These are phyloP conservation scores for Epichloe amarillans DNA, from an alignment of 2,329 filamentous ascomycete species.

Conservation along the genomic window DNA sequence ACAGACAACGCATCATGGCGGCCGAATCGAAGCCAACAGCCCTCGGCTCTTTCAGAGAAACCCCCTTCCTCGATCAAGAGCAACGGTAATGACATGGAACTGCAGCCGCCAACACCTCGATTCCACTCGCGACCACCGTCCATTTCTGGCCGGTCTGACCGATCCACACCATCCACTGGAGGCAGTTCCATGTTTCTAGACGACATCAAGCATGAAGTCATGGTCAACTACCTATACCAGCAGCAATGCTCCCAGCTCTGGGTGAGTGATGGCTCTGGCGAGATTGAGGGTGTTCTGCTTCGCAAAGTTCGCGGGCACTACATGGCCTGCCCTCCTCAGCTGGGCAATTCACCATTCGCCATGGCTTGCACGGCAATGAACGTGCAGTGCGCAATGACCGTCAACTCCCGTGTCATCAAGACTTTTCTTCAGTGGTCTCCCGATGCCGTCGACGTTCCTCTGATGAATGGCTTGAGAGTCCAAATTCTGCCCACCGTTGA, in stretches of 20 bases:
- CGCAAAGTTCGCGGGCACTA: conserved; percentile 56
- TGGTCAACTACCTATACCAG: conserved; percentile 73
- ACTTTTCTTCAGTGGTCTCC: conserved; percentile 63
- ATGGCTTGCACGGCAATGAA: conserved; percentile 55
- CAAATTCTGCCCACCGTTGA: conserved; percentile 62
- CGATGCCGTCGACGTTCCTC: conserved; percentile 58
- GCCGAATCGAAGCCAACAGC: conserved; percentile 12
- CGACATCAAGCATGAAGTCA: conserved; percentile 68
- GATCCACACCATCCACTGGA: conserved; percentile 23
- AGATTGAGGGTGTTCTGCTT: conserved; percentile 59
- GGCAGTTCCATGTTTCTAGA: conserved; percentile 46
- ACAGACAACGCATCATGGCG: conserved; percentile 10
- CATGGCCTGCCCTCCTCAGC: conserved; percentile 56
- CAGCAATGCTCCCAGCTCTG: conserved; percentile 64
- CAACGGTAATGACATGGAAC: conserved; percentile 30
- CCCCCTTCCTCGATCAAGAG: conserved; percentile 11
- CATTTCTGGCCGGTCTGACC: conserved; percentile 32
- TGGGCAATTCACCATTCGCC: conserved; percentile 50
- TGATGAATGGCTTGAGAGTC: conserved; percentile 63
- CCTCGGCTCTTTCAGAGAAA: conserved; percentile 24
- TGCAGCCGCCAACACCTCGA: conserved; percentile 33
- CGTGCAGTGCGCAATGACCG: conserved; percentile 66
- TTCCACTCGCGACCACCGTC: conserved; percentile 20
- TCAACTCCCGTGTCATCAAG: conserved; percentile 68
- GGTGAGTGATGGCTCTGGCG: conserved; percentile 56